These are phyloP conservation scores for Babesia ovis DNA, from an alignment of 169 alveolate species.

Conservation along the genomic window DNA sequence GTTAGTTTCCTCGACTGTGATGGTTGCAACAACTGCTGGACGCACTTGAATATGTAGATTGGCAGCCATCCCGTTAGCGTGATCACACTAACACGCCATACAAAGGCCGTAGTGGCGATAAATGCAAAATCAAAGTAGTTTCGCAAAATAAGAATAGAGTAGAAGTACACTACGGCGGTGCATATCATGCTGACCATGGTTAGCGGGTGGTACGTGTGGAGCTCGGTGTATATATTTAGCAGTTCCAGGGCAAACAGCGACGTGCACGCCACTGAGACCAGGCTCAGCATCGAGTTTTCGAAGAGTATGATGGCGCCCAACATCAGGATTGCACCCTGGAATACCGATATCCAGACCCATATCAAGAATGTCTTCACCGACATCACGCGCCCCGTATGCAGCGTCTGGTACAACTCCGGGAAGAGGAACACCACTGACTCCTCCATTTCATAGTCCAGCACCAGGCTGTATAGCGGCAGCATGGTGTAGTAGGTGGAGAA, in stretches of 20 bases:
- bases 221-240: slow-evolving; percentile 91
- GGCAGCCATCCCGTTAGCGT: slow-evolving; percentile 93
- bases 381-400: slow-evolving; percentile 91
- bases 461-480: slow-evolving; percentile 93
- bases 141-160: slow-evolving; percentile 85
- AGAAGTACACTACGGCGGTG: slow-evolving; percentile 80
- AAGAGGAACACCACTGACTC: slow-evolving; percentile 84
- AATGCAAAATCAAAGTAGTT: slow-evolving; percentile 87
- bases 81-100: slow-evolving; percentile 86
- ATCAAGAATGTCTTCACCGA: slow-evolving; percentile 91
- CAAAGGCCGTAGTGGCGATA: slow-evolving; percentile 85
- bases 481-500: slow-evolving; percentile 95
- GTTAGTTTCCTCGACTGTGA: slow-evolving; percentile 83
- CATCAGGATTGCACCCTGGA: slow-evolving; percentile 95
- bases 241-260: slow-evolving; percentile 92
- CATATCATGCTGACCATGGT: slow-evolving; percentile 80
- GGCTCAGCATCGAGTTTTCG: slow-evolving; percentile 86
- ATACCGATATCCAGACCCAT: slow-evolving; percentile 93
- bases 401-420: slow-evolving; percentile 93
- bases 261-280: slow-evolving; percentile 95
- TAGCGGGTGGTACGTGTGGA: slow-evolving; percentile 86
- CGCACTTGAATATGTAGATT: slow-evolving; percentile 78
- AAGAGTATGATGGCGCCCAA: slow-evolving; percentile 89
- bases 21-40: slow-evolving; percentile 84
- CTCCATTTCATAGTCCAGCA: slow-evolving; percentile 90